Conservation (phyloP, 495 filamentous ascomycete species). For the Hypoxylon lenormandii region DNA sequence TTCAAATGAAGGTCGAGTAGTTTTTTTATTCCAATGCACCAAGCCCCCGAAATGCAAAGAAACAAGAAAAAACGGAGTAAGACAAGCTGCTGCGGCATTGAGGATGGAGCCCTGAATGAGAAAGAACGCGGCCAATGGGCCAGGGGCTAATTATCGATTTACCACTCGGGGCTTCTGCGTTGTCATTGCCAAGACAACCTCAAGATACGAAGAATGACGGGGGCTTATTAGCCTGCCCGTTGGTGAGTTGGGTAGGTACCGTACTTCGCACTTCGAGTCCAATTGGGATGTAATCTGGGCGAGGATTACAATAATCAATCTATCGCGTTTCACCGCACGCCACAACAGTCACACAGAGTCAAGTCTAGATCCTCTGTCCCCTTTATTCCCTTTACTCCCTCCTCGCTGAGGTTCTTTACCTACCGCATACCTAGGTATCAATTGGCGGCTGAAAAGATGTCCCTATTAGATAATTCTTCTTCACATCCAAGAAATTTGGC, state of each 20-base stretch:
- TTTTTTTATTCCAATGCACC: conserved; percentile 19
- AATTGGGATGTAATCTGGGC: conserved; percentile 6
- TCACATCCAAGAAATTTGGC: too few relatives aligned
- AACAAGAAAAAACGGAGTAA: conserved; percentile 1
- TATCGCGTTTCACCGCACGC: conserved; percentile 15
- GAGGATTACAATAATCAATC: conserved; percentile 3
- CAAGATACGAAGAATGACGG: conserved; percentile 11
- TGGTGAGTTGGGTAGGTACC: background rate
- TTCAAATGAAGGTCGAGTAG: conserved; percentile 1
- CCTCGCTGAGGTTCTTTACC: too few relatives aligned
- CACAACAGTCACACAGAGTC: background rate
- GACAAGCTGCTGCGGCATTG: conserved; percentile 5
- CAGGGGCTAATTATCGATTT: conserved; percentile 4
- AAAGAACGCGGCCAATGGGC: conserved; percentile 2
- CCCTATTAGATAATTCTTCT: too few relatives aligned
- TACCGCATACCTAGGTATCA: too few relatives aligned
- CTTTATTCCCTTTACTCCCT: too few relatives aligned
- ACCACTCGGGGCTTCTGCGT: conserved; percentile 22
- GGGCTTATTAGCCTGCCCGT: conserved; percentile 12
- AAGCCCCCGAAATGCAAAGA: conserved; percentile 7
- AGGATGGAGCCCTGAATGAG: background rate
- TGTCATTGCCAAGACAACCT: conserved; percentile 38
- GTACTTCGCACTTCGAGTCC: conserved; percentile 5
- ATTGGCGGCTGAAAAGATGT: too few relatives aligned
- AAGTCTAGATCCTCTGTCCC: too few relatives aligned